These are phyloP conservation scores for Bodo saltans DNA, from an alignment of 78 protist species.

Conservation along the genomic window DNA sequence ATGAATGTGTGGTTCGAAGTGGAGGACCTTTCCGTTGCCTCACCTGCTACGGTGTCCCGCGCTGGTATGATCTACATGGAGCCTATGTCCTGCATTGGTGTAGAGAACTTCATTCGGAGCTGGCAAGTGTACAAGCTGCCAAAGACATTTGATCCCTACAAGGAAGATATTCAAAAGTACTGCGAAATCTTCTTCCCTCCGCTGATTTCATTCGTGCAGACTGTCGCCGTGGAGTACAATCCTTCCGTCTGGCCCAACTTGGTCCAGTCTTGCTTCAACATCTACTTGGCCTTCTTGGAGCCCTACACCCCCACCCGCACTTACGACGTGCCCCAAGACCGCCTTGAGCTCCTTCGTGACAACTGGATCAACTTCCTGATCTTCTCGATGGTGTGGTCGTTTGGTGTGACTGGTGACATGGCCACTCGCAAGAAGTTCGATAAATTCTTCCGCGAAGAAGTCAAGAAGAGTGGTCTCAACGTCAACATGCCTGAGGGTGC, in stretches of 20 bases:
- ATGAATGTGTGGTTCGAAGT: conserved; percentile 80
- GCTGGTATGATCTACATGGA: conserved; percentile 83
- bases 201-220: conserved; percentile 30
- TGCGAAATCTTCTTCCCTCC: neutral
- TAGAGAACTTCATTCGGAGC: conserved; percentile 31
- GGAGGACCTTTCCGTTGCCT: conserved; percentile 80
- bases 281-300: conserved; percentile 43
- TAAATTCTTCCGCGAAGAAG: conserved; percentile 5
- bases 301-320: conserved; percentile 24
- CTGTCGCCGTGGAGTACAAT: conserved; percentile 16
- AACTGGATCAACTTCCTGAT: conserved; percentile 28
- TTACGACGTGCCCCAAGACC: neutral
- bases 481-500: neutral
- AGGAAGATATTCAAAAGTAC: neutral
- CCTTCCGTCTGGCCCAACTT: conserved; percentile 37
- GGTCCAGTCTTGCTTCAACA: conserved; percentile 6
- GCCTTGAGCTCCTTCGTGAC: neutral
- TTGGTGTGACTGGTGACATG: conserved; percentile 52
- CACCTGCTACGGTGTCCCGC: conserved; percentile 86
- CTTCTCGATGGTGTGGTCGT: conserved; percentile 56
- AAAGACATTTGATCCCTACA: neutral
- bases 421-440: conserved; percentile 38
- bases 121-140: conserved; percentile 48
- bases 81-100: conserved; percentile 45
- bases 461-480: conserved; percentile 26